A percentile compares a stretch with the other conserved stretches of the same genome.
Evolutionary conservation across 352 stramenopile genomes (phyloP).

Genomic region (Phytophthora agathidicida): DNA sequence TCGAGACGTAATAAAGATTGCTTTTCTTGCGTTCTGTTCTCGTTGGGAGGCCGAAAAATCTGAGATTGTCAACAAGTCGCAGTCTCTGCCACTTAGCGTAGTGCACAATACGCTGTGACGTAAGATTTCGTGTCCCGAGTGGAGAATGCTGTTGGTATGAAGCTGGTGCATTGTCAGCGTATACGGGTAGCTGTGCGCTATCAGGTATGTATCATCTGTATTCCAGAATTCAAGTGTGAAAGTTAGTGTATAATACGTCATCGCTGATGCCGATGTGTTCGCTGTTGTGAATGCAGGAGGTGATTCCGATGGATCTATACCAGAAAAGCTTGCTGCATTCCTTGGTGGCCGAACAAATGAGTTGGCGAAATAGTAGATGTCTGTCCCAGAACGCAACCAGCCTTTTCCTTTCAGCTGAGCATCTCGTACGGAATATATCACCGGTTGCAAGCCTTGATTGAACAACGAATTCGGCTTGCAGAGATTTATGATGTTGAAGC

Average conservation of each 20-base stretch:
- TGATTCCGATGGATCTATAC: constrained; percentile 3
- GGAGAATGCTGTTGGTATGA: constrained; percentile 57
- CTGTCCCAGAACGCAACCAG: constrained; percentile 74
- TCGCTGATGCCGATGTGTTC: background rate
- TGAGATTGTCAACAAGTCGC: constrained; percentile 81
- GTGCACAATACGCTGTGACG: constrained; percentile 58
- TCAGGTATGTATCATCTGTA: constrained; percentile 81
- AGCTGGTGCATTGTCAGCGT: constrained; percentile 82
- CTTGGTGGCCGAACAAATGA: constrained; percentile 44
- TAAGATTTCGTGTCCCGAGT: constrained; percentile 35
- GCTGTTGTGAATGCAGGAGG: background rate
- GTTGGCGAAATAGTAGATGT: constrained; percentile 91
- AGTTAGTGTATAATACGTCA: constrained; percentile 86
- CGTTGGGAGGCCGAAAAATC: constrained; percentile 40
- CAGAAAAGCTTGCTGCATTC: constrained; percentile 4
- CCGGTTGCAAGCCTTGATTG: constrained; percentile 90
- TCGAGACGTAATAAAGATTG: constrained; percentile 84
- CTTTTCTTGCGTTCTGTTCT: constrained; percentile 44
- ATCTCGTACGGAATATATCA: constrained; percentile 88
- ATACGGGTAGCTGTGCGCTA: constrained; percentile 94
- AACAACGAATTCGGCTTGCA: constrained; percentile 93
- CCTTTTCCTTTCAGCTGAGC: constrained; percentile 55
- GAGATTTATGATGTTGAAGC: constrained; percentile 94
- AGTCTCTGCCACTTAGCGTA: constrained; percentile 61
- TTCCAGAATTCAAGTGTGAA: constrained; percentile 89